Evolutionary conservation across 2,329 filamentous ascomycete species (phyloP), one percentile per base, ranked within the genome.

Genomic region (Bipolaris bicolor): DNA sequence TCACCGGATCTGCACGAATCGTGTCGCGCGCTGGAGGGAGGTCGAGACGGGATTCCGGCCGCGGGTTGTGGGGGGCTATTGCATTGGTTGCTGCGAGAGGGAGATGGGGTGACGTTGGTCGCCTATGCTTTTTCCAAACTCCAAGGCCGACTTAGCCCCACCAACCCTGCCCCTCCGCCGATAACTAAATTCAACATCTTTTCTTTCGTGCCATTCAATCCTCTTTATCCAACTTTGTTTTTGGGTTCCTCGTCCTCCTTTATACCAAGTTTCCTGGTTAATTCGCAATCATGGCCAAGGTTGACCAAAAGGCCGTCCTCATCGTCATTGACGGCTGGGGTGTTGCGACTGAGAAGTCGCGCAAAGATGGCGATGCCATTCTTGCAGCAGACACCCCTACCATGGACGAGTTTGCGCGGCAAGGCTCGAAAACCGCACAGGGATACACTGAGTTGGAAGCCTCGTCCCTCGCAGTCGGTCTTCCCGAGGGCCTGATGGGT

Each of bases 271-370:
- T 49, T 46, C 13, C 48, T 53, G 65, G 64, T 66, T 68, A 59
- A 20, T 50, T 56, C 58, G 63, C 67, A 77, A 82, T 74, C 65
- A 90, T 90, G 87, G 83, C 82, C 62, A 81, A 86, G 72, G 86
- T 88, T 74, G 84, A 90, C 73, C 86, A 90, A 62, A 90, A 90
- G 78, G 83, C 84, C 63, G 88, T 87, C 63, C 82, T 91, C 70
- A 90, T 99, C 86, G 95, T 98, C 81, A 99, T 99, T 84, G 95
- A 99, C 82, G 95, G 95, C 75, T 99, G 95, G 95, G 95, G 95
- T 75, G 87, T 98, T 72, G 86, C 93, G 71, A 87, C 87, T 63
- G 88, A 89, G 66, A 81, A 88, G 57, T 96, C 92, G 55, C 90
- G 90, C 71, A 90, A 91, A 73, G 79, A 96, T 79, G 94, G 95